Conservation (phyloP, 352 stramenopile species). For the Salisapilia sapeloensis region DNA sequence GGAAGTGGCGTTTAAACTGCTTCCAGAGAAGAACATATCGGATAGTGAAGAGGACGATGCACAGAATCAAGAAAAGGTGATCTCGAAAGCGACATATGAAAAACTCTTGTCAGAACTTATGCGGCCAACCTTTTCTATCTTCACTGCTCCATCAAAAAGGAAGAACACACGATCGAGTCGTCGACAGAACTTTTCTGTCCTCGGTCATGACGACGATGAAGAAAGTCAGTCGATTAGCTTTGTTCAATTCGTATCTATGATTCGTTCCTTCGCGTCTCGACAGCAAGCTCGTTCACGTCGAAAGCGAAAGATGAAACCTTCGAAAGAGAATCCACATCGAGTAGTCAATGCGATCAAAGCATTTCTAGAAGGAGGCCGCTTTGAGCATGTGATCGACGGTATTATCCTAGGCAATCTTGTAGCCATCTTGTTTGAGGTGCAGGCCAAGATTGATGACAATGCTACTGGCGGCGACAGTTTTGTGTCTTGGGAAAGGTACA, state of each 20-base stretch:
- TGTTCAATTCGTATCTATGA: too few relatives aligned
- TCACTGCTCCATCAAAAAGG: too few relatives aligned
- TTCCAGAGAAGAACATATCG: conserved; percentile 7
- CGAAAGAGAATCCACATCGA: neutral
- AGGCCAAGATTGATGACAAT: conserved; percentile 18
- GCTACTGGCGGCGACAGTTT: conserved; percentile 4
- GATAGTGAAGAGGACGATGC: neutral
- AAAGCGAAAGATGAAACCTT: conserved; percentile 4
- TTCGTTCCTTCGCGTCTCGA: too few relatives aligned
- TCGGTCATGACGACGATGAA: too few relatives aligned
- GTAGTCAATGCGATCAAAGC: conserved; percentile 8
- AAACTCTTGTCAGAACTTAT: conserved; percentile 9
- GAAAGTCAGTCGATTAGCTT: too few relatives aligned
- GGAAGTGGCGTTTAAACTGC: conserved; percentile 21
- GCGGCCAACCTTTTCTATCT: conserved; percentile 14
- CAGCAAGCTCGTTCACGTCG: too few relatives aligned
- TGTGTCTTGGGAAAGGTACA: conserved; percentile 22
- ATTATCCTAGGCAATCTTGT: conserved; percentile 24
- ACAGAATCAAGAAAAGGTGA: conserved; percentile 6
- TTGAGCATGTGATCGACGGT: conserved; percentile 15
- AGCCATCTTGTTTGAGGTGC: conserved; percentile 28
- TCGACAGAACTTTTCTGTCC: too few relatives aligned
- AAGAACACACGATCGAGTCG: too few relatives aligned
- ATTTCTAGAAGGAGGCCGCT: conserved; percentile 11
- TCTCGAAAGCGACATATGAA: conserved; percentile 11